Conservation (phyloP, 2,329 filamentous ascomycete species). For the Penicillium digitatum region DNA sequence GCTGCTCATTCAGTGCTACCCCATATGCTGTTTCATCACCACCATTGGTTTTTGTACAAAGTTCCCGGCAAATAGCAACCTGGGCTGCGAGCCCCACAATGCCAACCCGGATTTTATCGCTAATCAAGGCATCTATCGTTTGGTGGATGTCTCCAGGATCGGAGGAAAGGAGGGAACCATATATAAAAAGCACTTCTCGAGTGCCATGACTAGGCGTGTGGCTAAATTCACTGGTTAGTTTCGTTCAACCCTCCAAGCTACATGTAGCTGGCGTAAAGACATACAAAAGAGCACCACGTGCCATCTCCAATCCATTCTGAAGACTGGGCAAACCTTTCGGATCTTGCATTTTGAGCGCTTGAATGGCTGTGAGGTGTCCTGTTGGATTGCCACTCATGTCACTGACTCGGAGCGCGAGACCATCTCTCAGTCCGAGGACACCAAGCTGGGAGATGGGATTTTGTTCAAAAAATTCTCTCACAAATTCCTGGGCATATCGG, state of each 20-base stretch:
- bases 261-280: constrained; percentile 22
- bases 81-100: constrained; percentile 89
- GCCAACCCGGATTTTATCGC: constrained; percentile 79
- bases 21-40: constrained; percentile 69
- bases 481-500: constrained; percentile 79
- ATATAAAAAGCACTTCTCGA: constrained; percentile 84
- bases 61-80: constrained; percentile 84
- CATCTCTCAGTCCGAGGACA: constrained; percentile 89
- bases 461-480: constrained; percentile 94
- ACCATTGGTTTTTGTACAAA: constrained; percentile 81
- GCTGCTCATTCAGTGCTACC: constrained; percentile 79
- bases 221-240: constrained; percentile 41
- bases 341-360: constrained; percentile 62
- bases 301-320: constrained; percentile 96
- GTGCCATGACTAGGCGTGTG: constrained; percentile 92
- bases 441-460: constrained; percentile 96
- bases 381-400: constrained; percentile 89
- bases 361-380: constrained; percentile 76
- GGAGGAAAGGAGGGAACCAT: constrained; percentile 82
- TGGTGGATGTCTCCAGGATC: constrained; percentile 95
- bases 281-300: constrained; percentile 80
- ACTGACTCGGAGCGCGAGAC: constrained; percentile 77
- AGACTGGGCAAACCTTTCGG: constrained; percentile 73
- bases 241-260: background rate
- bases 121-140: constrained; percentile 73